Evolutionary conservation across 495 filamentous ascomycete genomes (phyloP).

Genomic region (Chaetomium fimeti): DNA sequence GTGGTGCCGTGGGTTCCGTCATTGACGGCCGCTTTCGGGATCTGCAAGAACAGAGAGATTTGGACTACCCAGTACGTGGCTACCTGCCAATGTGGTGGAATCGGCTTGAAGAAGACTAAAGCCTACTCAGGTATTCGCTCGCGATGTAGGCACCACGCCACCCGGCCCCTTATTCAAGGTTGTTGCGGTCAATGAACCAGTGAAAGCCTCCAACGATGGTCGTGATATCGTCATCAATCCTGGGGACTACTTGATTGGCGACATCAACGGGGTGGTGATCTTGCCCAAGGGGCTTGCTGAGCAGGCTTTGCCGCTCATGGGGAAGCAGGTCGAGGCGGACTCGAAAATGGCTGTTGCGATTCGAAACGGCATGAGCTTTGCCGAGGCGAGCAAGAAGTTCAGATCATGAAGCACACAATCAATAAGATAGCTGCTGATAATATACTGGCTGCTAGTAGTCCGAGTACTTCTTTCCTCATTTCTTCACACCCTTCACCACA

Average conservation of each 20-base stretch:
- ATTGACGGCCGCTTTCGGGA: slow-evolving; percentile 61
- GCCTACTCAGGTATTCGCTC: slow-evolving; percentile 47
- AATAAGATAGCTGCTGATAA: too few relatives aligned
- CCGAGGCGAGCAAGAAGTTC: slow-evolving; percentile 53
- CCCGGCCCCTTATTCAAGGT: slow-evolving; percentile 48
- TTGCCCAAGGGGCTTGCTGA: slow-evolving; percentile 47
- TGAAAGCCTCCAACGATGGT: slow-evolving; percentile 42
- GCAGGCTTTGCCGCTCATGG: slow-evolving; percentile 49
- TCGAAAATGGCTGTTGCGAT: slow-evolving; percentile 53
- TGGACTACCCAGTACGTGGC: slow-evolving; percentile 45
- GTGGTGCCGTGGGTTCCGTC: slow-evolving; percentile 46
- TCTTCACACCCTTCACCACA: slow-evolving; percentile 21
- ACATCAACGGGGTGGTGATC: slow-evolving; percentile 57
- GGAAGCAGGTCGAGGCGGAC: slow-evolving; percentile 54
- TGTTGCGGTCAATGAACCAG: slow-evolving; percentile 43
- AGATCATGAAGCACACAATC: slow-evolving; percentile 21
- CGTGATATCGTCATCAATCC: slow-evolving; percentile 52
- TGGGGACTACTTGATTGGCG: slow-evolving; percentile 58
- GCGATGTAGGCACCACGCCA: slow-evolving; percentile 53
- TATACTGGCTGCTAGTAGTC: too few relatives aligned
- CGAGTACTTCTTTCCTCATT: background rate
- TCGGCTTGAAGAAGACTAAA: slow-evolving; percentile 10
- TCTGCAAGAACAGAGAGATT: slow-evolving; percentile 57
- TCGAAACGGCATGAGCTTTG: slow-evolving; percentile 50
- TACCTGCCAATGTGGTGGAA: background rate